Evolutionary conservation across 768 basidiomycete genomes (phyloP), one percentile per base, ranked within the genome.

Genomic region (Amylocystis lapponica): DNA sequence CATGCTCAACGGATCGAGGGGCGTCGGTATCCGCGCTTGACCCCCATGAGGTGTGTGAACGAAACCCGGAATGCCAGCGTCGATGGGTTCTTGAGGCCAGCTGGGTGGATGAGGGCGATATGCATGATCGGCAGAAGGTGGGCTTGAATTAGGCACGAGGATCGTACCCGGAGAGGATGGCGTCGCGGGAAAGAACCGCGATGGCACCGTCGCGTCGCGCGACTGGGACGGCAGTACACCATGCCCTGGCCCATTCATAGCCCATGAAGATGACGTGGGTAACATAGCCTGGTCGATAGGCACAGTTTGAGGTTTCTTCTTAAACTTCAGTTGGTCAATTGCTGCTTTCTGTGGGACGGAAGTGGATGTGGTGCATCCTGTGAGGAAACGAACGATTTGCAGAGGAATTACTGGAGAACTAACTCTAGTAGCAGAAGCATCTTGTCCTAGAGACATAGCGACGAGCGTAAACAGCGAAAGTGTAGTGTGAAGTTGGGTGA

Each of bases 131-230:
- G 70, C 60, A 29, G 54, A 52, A 27, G 73, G 56, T 25, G 86
- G 84, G 49, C 84, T 88, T 41, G 88, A 89, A 64, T 72, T 83
- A 36, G 86, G 86, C 19, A 86, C 86, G 41, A 89, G 78, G 39
- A 89, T 64, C 43, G 66, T 76, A 58, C 76, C 78, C 33, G 69
- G 65, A 22, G 74, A 59, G 9, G 74, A 66, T 7, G 79, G 64
- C 55, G 60, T 61, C 31, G 55, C 71, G 54, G 67, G 73, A 74
- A 74, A 79, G 60, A 56, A 85, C 46, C 76, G 78, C 44, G 81
- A 79, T 62, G 74, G 56, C 29, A 77, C 63, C n/a, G 81, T 83
- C 33, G 75, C 84, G 69, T 89, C 86, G 54, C 86, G 76, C 47
- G 84, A 85, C 67, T 89, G 86, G 27, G 74, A 35, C 7, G 82